Evolutionary conservation across 208 protist species (phyloP).

Genomic region (Wallacemonas sp.): DNA sequence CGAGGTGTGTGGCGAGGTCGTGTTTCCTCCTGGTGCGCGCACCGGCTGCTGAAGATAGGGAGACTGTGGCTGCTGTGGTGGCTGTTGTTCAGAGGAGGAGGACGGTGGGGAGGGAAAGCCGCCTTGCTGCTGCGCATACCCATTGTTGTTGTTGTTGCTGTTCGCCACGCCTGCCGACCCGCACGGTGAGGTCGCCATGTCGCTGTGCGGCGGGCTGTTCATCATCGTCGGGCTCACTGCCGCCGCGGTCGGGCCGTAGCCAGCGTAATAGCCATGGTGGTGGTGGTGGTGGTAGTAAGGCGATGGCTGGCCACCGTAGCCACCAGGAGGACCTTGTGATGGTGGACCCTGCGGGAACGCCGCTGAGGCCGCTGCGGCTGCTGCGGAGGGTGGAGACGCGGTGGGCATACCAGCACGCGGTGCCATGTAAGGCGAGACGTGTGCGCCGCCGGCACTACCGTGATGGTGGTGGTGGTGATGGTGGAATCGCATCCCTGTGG

Average conservation of each 20-base stretch:
- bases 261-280: constrained; percentile 24
- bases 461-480: constrained; percentile 27
- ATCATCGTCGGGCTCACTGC: background rate
- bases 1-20: too few relatives aligned
- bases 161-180: too few relatives aligned
- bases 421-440: background rate
- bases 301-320: constrained; percentile 15
- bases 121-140: too few relatives aligned
- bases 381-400: background rate
- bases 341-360: constrained; percentile 21
- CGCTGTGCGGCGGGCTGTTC: too few relatives aligned
- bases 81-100: too few relatives aligned
- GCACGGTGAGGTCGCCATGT: too few relatives aligned
- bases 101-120: too few relatives aligned
- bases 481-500: background rate
- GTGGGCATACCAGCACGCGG: background rate
- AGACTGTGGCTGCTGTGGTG: too few relatives aligned
- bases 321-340: background rate
- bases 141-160: too few relatives aligned
- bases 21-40: too few relatives aligned
- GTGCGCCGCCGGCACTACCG: too few relatives aligned
- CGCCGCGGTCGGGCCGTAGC: background rate
- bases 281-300: constrained; percentile 27
- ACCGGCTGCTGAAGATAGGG: too few relatives aligned
- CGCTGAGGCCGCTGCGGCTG: background rate